A percentile compares a stretch with the other conserved stretches of the same genome.
Conservation (phyloP, 108 stramenopile genomes). For the Nitzschia sp. region DNA sequence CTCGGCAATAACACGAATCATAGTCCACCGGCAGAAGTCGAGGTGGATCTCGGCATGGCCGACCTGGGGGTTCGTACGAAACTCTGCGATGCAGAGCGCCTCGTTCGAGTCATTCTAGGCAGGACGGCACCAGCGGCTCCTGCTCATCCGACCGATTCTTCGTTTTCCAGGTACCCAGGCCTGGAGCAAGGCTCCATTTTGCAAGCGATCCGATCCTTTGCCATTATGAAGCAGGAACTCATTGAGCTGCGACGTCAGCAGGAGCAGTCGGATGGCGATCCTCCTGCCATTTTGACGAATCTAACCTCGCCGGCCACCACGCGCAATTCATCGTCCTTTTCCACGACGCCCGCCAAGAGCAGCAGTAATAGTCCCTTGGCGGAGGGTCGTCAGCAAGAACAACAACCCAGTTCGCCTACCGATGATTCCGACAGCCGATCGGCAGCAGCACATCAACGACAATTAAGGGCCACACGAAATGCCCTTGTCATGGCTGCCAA, state of each 20-base stretch:
- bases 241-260: slow-evolving; percentile 26
- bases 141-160: background rate
- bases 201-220: slow-evolving; percentile 39
- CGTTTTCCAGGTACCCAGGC: background rate
- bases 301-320: slow-evolving; percentile 30
- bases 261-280: slow-evolving; percentile 26
- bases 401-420: background rate
- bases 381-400: too few species aligned
- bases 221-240: slow-evolving; percentile 38
- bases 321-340: slow-evolving; percentile 4
- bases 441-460: background rate
- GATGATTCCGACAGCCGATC: background rate
- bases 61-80: slow-evolving; percentile 26
- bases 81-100: slow-evolving; percentile 38
- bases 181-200: slow-evolving; percentile 27
- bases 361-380: background rate
- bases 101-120: slow-evolving; percentile 34
- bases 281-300: slow-evolving; percentile 33
- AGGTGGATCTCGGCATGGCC: slow-evolving; percentile 8
- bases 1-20: background rate
- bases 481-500: slow-evolving; percentile 19
- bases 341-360: slow-evolving; percentile 10
- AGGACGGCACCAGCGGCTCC: background rate
- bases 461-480: slow-evolving; percentile 5
- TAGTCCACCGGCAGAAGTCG: background rate